Percentiles rank a stretch among this genome's conserved stretches.
Conservation (phyloP, 352 stramenopile species). For the Aphanomyces stellatus region DNA sequence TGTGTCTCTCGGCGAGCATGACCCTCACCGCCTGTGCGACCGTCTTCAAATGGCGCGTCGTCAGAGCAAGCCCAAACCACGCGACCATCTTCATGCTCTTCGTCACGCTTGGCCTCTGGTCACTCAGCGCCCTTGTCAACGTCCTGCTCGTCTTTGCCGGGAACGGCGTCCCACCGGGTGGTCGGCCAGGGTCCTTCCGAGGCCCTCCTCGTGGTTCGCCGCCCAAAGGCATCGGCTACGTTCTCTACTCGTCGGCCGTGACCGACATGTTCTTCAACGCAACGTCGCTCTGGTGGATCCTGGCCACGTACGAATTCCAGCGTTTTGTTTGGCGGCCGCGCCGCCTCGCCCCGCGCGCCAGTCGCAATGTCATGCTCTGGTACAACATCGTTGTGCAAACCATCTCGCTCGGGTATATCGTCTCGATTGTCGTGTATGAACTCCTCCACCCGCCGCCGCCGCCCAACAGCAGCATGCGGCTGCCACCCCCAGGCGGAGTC, state of each 20-base stretch:
- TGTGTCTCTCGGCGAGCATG: not conserved
- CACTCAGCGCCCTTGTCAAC: not conserved
- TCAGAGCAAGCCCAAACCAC: not conserved
- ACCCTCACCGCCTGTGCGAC: not conserved
- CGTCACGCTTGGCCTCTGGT: not conserved
- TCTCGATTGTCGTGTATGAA: too few species aligned
- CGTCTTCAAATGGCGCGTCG: not conserved
- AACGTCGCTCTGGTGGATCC: not conserved
- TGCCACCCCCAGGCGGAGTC: too few species aligned
- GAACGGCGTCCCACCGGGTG: too few species aligned
- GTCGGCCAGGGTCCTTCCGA: too few species aligned
- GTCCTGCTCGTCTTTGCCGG: not conserved
- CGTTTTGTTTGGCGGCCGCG: not conserved
- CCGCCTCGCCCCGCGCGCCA: not conserved
- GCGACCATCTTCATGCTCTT: constrained; percentile 8
- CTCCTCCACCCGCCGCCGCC: too few species aligned
- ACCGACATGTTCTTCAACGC: not conserved
- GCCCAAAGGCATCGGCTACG: too few species aligned
- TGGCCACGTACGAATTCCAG: constrained; percentile 1
- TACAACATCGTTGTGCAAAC: not conserved
- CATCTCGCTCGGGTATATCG: too few species aligned
- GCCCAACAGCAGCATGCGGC: too few species aligned
- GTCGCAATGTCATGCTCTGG: not conserved
- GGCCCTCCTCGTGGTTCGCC: too few species aligned
- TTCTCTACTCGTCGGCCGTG: not conserved